A percentile compares a stretch with the other conserved stretches of the same genome.
Evolutionary conservation across 164 flowering plant species (phyloP).

Genomic region (Vitis labrusca): DNA sequence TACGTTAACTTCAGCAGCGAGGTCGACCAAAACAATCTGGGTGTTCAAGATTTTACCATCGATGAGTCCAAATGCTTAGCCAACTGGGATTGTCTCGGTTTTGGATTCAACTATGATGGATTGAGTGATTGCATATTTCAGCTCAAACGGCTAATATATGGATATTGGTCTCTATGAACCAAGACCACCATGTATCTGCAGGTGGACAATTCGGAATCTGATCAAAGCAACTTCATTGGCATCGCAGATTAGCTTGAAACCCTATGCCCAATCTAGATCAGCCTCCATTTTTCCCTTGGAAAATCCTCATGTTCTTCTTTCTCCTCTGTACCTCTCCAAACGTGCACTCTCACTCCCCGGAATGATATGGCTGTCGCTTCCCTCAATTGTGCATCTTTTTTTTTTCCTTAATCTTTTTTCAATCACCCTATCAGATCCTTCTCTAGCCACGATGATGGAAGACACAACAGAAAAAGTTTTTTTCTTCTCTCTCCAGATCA

Average conservation of each 20-base stretch:
- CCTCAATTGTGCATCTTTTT: too few relatives aligned
- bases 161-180: slow-evolving; percentile 68
- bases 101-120: slow-evolving; percentile 48
- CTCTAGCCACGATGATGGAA: too few relatives aligned
- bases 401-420: too few relatives aligned
- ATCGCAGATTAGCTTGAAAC: slow-evolving; percentile 49
- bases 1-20: too few relatives aligned
- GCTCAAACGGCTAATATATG: slow-evolving; percentile 38
- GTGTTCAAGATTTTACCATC: slow-evolving; percentile 12
- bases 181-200: slow-evolving; percentile 43
- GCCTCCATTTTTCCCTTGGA: slow-evolving; percentile 52
- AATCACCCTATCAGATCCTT: too few relatives aligned
- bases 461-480: too few relatives aligned
- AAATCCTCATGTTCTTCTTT: slow-evolving; percentile 16
- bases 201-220: slow-evolving; percentile 45
- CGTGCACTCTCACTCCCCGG: too few relatives aligned
- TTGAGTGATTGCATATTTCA: slow-evolving; percentile 42
- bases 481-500: too few relatives aligned
- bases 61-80: slow-evolving; percentile 39
- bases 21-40: slow-evolving; percentile 16
- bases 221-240: slow-evolving; percentile 49
- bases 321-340: too few relatives aligned
- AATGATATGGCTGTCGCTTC: too few relatives aligned
- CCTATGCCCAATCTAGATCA: slow-evolving; percentile 49
- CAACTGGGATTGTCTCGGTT: slow-evolving; percentile 45